These are phyloP conservation scores for Straminergon stramineum DNA, from an alignment of 225 moss, liverwort and hornwort species.

Conservation along the genomic window DNA sequence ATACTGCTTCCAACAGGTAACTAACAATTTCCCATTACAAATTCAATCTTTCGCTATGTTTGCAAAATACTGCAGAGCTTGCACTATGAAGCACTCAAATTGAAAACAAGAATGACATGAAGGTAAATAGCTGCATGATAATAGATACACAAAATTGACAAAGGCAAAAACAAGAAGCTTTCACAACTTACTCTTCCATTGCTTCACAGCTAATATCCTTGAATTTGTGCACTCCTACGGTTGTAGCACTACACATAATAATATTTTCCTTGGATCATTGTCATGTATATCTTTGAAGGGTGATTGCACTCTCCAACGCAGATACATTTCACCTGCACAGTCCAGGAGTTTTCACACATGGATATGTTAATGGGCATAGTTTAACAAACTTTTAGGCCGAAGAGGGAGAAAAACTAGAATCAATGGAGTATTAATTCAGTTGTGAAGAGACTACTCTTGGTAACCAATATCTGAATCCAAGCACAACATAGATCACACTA, in stretches of 20 bases:
- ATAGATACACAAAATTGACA: neutral
- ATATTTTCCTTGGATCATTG: neutral
- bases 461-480: neutral
- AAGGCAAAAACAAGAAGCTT: neutral
- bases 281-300: neutral
- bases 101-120: neutral
- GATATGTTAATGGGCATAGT: neutral
- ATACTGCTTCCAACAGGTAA: neutral
- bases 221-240: neutral
- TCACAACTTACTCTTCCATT: neutral
- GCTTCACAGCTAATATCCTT: neutral
- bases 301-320: neutral
- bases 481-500: neutral
- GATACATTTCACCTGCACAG: neutral
- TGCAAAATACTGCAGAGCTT: neutral
- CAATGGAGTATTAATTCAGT: neutral
- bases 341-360: neutral
- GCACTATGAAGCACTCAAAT: neutral
- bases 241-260: neutral
- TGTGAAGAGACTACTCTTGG: neutral
- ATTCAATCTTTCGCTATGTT: neutral
- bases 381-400: neutral
- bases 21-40: neutral
- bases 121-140: neutral
- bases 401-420: neutral